Percentiles rank a stretch among this genome's conserved stretches.
phyloP scores from a whole-genome alignment of 495 filamentous ascomycete genomes.

The Neurospora sp. region DNA sequence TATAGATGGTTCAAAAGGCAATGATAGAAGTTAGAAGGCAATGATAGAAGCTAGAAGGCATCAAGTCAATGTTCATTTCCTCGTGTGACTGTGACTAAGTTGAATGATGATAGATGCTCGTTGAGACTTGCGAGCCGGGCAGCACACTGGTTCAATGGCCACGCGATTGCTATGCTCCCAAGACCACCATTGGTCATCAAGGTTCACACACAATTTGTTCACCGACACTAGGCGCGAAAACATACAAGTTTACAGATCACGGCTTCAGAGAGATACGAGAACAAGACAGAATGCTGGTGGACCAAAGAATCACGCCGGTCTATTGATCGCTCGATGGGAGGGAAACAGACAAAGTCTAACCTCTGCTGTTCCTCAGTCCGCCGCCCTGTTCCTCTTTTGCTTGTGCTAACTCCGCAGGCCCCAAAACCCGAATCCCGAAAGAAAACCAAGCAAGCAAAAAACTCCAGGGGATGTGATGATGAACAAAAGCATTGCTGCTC shows the following conservation, averaged over 20 bases:
- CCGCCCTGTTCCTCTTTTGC: not conserved
- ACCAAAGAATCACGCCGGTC: not conserved
- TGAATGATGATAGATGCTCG: not conserved
- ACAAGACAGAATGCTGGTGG: not conserved
- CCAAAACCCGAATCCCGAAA: not conserved
- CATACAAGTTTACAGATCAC: not conserved
- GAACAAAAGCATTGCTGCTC: not conserved
- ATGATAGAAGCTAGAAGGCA: constrained; percentile 12
- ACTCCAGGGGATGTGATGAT: not conserved
- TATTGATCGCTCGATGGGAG: not conserved
- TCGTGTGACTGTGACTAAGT: not conserved
- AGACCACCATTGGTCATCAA: not conserved
- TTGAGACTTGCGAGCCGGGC: not conserved
- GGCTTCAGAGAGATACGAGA: not conserved
- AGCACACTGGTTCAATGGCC: not conserved
- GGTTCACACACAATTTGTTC: not conserved
- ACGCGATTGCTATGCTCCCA: not conserved
- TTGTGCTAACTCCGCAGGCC: not conserved
- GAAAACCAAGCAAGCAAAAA: not conserved
- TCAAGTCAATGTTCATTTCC: not conserved
- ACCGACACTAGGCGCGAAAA: not conserved
- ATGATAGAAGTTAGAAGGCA: constrained; percentile 12
- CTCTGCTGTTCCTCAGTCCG: not conserved
- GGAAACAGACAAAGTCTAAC: not conserved
- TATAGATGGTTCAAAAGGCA: constrained; percentile 21